Percentiles rank a stretch among this genome's conserved stretches.
These are phyloP conservation scores for Phlebiopsis gigantea DNA, from an alignment of 768 basidiomycete species.

Conservation along the genomic window DNA sequence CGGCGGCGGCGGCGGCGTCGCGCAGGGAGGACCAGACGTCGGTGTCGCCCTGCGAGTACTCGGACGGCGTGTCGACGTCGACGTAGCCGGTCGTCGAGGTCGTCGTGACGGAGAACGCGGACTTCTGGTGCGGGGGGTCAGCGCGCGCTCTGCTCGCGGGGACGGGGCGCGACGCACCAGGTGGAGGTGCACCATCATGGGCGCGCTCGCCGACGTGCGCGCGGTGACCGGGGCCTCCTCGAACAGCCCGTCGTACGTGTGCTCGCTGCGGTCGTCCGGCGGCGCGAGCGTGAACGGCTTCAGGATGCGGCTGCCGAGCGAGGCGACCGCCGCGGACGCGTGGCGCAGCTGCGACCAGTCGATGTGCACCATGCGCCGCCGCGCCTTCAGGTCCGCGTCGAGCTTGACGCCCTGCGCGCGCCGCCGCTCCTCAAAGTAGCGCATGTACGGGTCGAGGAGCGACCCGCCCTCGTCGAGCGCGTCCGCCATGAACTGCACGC, in stretches of 20 bases:
- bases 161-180: conserved; percentile 18
- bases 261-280: conserved; percentile 7
- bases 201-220: conserved; percentile 15
- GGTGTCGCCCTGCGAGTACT: not conserved
- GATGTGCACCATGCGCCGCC: not conserved
- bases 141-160: no score
- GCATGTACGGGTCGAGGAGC: conserved; percentile 17
- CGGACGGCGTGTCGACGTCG: conserved; percentile 23
- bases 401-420: not conserved
- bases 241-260: conserved; percentile 23
- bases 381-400: not conserved
- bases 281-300: not conserved
- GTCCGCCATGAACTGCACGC: conserved; percentile 17
- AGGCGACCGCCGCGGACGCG: not conserved
- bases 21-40: conserved; percentile 20
- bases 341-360: conserved; percentile 3
- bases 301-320: conserved; percentile 8
- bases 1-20: conserved; percentile 15
- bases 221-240: conserved; percentile 18
- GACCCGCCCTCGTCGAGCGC: conserved; percentile 19
- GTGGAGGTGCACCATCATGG: conserved; percentile 24
- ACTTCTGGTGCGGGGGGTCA: no score
- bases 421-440: conserved; percentile 1
- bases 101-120: conserved; percentile 31
- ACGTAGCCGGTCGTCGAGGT: conserved; percentile 31